Percentiles rank a stretch among this genome's conserved stretches.
Evolutionary conservation across 176 grass and related monocot genomes (phyloP).

Genomic region (Puccinellia tenuiflora): DNA sequence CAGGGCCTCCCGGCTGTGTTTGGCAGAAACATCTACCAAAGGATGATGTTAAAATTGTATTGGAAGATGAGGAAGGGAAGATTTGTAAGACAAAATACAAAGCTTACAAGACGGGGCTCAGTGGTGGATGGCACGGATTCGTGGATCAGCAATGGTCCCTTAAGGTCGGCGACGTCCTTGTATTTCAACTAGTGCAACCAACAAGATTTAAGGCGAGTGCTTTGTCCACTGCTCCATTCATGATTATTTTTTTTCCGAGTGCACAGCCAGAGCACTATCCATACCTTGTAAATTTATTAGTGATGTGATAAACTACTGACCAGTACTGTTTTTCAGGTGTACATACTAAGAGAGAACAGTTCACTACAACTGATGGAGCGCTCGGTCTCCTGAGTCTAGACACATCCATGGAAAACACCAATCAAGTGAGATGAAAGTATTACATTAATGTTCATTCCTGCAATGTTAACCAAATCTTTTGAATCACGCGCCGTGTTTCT

Average conservation of each 20-base stretch:
- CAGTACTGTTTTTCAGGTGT: conserved; percentile 18
- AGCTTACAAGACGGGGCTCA: conserved; percentile 27
- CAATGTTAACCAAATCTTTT: not conserved
- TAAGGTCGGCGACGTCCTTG: conserved; percentile 17
- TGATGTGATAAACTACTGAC: not conserved
- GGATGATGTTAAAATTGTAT: not conserved
- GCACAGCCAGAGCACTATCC: not conserved
- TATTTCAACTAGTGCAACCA: conserved; percentile 18
- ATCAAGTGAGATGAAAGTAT: conserved; percentile 6
- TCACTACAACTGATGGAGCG: conserved; percentile 16
- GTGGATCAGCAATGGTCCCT: conserved; percentile 13
- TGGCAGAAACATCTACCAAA: conserved; percentile 39
- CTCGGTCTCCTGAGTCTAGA: not conserved
- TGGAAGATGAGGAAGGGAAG: conserved; percentile 35
- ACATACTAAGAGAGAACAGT: conserved; percentile 13
- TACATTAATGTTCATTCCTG: not conserved
- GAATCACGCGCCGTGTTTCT: not conserved
- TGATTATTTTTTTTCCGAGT: not conserved
- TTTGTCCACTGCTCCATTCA: not conserved
- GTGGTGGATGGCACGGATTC: conserved; percentile 36
- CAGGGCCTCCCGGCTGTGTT: conserved; percentile 20
- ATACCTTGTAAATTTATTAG: no score
- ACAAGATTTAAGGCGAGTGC: conserved; percentile 29
- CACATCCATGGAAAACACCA: not conserved
- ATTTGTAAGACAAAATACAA: not conserved